Conservation (phyloP, 2,329 filamentous ascomycete species). For the Escovopsis sp. region DNA sequence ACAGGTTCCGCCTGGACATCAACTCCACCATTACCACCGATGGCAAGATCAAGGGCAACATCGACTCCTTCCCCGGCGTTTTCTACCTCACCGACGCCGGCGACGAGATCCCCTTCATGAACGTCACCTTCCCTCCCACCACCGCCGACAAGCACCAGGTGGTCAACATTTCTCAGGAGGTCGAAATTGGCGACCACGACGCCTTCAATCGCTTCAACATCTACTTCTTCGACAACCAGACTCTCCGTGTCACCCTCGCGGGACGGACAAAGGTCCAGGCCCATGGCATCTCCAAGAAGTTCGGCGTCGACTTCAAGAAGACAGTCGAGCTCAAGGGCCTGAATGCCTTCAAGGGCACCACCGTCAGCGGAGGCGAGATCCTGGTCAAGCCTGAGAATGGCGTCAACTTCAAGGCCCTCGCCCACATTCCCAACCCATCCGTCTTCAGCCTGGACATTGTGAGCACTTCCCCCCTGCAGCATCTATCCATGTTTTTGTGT, state of each 20-base stretch:
- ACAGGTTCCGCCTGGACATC: slow-evolving; percentile 35
- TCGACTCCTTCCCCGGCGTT: slow-evolving; percentile 33
- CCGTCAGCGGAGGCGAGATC: slow-evolving; percentile 35
- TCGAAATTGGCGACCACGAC: slow-evolving; percentile 28
- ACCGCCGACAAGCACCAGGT: slow-evolving; percentile 30
- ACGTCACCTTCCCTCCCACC: slow-evolving; percentile 35
- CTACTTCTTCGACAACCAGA: slow-evolving; percentile 35
- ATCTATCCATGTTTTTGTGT: no score
- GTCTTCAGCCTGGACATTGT: slow-evolving; percentile 49
- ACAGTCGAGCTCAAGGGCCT: slow-evolving; percentile 33
- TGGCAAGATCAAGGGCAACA: slow-evolving; percentile 33
- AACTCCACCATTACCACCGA: slow-evolving; percentile 39
- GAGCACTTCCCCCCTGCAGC: slow-evolving; percentile 15
- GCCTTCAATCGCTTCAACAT: slow-evolving; percentile 41
- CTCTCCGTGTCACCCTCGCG: slow-evolving; percentile 32
- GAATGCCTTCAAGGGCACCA: slow-evolving; percentile 40
- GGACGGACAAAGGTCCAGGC: slow-evolving; percentile 38
- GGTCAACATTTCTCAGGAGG: slow-evolving; percentile 36
- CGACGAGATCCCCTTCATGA: slow-evolving; percentile 32
- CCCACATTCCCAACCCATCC: slow-evolving; percentile 48
- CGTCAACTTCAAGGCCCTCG: slow-evolving; percentile 45
- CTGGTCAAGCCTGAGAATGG: slow-evolving; percentile 22
- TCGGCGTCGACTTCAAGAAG: slow-evolving; percentile 40
- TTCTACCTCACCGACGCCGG: slow-evolving; percentile 39
- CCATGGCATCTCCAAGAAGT: slow-evolving; percentile 31